Base-by-base conservation (phyloP, 371 early-diverging fungal genomes). In the Umbelopsis sp. region DNA sequence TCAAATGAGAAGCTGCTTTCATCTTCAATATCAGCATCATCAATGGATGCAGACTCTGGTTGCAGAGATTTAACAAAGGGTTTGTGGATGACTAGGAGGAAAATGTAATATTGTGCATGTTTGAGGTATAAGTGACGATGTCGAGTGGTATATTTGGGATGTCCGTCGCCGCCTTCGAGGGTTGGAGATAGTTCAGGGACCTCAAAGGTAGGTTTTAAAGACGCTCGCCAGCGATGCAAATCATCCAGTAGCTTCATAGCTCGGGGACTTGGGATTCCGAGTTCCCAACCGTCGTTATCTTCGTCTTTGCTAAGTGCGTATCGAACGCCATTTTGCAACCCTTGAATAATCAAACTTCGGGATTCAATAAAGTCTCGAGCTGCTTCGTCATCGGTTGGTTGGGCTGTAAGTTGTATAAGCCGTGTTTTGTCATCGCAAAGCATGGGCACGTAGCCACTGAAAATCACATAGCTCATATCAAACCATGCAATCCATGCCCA, bases 401-500 rank as follows among this genome's bases (percentile, higher is more conserved):
- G 35, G 9, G 32, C 57, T 12, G 48, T 32, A 37, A 65, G 45
- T n/a, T 37, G 24, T 44, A 46, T 37, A 32, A 65, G 50, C 35
- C 12, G 29, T 35, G 57, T 57, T 29, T 57, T 57, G 35, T 57
- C 57, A 18, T 57, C 57, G 35, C 57, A 57, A 16, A 57, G 57
- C 50, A 51, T 46, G 1, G 66, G 66, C 44, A 37, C 25, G 8
- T 65, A 37, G 16, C 66, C 66, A 37, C 50, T 51, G 50, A 50
- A 65, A 20, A 48, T 48, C 3, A 51, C 66, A 29, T 65, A 65
- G 66, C 66, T 50, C 66, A 65, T 48, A n/a, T 65, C 66, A 25
- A 50, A 65, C 66, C 66, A 65, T 22, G 66, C 66, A 25, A 65
- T 65, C 50, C 51, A 48, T 11, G 48, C 48, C 66, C 66, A 65